Base-by-base conservation (phyloP, 2,329 filamentous ascomycete genomes). In the Monosporascus sp. region DNA sequence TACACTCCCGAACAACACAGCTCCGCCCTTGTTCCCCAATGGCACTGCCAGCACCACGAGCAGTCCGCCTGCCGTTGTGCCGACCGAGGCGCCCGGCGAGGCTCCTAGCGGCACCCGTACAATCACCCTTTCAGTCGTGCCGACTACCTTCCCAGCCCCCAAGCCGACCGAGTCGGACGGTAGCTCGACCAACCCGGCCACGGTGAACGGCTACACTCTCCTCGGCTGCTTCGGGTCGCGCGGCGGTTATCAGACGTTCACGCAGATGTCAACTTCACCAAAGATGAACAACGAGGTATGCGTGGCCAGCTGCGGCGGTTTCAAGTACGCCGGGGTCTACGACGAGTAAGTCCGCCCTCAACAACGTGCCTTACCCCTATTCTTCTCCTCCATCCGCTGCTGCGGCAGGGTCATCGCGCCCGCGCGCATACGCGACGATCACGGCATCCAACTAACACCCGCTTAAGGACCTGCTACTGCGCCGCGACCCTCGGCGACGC, bases 391-490 rank as follows among this genome's bases (percentile, higher is more conserved):
- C 8, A 43, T 8, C 8, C 14, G 9, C 18, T 20, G 9, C 18
- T 14, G 22, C 39, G 2, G 4, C 18, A 14, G 14, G 17, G 18
- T 11, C 11, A 35, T 14, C 22, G 9, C 18, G 39, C 20, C 18
- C 18, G 18, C 5, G 9, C 17, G n/a, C 5, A 43, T 43, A 20
- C 8, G 22, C 17, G 18, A 14, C 11, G 17, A 18, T 43, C 8
- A 20, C 39, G 22, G 9, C 22, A 4, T 6, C 39, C 22, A 11
- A 11, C 18, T 20, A 43, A 43, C 39, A 24, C 18, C 39, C 41
- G 9, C 1, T 24, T 35, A 27, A 72, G 65, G 11, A 65, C 64
- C 22, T 80, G 77, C 60, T 77, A 75, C 64, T 80, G 77, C 53
- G 74, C 75, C 36, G 65, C 72, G 14, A 54, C 50, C 2, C 65